Conservation (phyloP, 345 rosid genomes). For the Dovyalis caffra region DNA sequence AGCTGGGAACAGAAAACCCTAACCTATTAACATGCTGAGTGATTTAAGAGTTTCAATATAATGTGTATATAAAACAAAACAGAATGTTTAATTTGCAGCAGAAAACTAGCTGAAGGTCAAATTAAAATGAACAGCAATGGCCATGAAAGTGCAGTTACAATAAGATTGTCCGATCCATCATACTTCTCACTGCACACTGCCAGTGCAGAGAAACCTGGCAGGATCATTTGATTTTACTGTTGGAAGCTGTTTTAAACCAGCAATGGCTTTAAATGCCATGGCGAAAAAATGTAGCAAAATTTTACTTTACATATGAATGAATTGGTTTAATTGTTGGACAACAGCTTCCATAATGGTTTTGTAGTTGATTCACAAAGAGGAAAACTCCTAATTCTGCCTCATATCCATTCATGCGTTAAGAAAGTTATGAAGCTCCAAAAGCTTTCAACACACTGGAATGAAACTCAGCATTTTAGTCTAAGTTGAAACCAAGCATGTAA, state of each 20-base stretch:
- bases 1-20: not conserved
- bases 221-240: slow-evolving; percentile 57
- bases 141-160: not conserved
- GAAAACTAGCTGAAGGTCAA: not conserved
- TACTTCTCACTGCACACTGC: slow-evolving; percentile 99
- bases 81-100: not conserved
- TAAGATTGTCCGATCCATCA: slow-evolving; percentile 76
- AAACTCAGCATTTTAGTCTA: not conserved
- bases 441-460: not conserved
- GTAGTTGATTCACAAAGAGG: not conserved
- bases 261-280: slow-evolving; percentile 69
- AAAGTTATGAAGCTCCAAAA: not conserved
- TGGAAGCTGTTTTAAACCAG: slow-evolving; percentile 63
- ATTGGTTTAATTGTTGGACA: not conserved
- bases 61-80: not conserved
- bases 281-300: slow-evolving; percentile 14
- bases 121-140: not conserved
- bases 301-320: slow-evolving; percentile 8
- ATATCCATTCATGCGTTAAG: not conserved
- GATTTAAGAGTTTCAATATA: not conserved
- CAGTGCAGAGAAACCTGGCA: slow-evolving; percentile 98
- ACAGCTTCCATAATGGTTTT: slow-evolving; percentile 34
- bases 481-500: not conserved
- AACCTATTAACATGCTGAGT: not conserved
- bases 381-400: not conserved